A percentile compares a stretch with the other conserved stretches of the same genome.
Conservation (phyloP, 2,329 filamentous ascomycete genomes). For the Fusarium sulawesiense region DNA sequence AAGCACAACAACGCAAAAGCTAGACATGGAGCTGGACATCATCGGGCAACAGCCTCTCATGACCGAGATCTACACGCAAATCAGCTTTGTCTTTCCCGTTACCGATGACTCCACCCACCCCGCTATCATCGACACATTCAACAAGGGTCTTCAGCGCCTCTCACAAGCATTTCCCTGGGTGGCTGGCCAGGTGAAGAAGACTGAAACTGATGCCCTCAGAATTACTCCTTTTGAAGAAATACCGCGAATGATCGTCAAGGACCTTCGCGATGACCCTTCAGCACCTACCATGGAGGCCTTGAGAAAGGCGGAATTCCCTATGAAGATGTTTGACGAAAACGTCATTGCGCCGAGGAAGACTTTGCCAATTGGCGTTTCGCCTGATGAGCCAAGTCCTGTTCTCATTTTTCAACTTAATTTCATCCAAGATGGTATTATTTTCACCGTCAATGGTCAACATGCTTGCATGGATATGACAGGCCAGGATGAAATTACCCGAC, state of each 20-base stretch:
- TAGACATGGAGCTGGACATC: background rate
- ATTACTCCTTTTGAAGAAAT: conserved; percentile 52
- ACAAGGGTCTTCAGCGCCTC: conserved; percentile 54
- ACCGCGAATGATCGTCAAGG: conserved; percentile 55
- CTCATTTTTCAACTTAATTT: conserved; percentile 62
- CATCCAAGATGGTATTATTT: conserved; percentile 60
- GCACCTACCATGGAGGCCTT: conserved; percentile 55
- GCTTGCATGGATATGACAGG: conserved; percentile 63
- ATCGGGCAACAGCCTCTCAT: background rate
- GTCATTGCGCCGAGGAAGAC: background rate
- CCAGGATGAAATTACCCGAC: conserved; percentile 57
- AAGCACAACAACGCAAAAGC: background rate
- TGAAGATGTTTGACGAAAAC: conserved; percentile 57
- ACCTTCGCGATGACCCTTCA: conserved; percentile 52
- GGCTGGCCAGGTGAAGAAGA: conserved; percentile 56
- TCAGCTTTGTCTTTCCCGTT: background rate
- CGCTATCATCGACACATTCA: background rate
- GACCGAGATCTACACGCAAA: background rate
- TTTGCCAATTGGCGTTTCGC: background rate
- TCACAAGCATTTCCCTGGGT: conserved; percentile 58
- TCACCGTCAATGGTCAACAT: conserved; percentile 62
- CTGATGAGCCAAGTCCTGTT: conserved; percentile 51
- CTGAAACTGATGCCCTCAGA: conserved; percentile 50
- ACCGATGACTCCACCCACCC: background rate
- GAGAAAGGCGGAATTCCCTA: conserved; percentile 55